These are phyloP conservation scores for Wakefieldia striispora DNA, from an alignment of 768 basidiomycete genomes.

Conservation along the genomic window DNA sequence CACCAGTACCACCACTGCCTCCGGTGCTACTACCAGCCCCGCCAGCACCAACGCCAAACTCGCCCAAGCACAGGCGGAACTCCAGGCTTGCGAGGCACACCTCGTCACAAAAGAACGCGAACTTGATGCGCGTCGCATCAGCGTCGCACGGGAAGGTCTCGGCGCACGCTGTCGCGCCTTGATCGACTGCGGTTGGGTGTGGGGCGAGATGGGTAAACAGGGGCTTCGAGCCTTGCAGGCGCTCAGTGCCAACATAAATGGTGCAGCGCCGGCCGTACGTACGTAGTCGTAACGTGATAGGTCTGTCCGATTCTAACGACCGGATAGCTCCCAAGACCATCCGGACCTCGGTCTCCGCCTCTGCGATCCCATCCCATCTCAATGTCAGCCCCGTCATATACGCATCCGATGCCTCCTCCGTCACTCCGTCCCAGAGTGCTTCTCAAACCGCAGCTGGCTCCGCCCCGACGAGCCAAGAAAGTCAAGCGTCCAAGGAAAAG, in stretches of 20 bases:
- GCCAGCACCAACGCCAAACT: conserved; percentile 44
- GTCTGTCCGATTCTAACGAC: too few relatives aligned
- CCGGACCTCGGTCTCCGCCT: not conserved
- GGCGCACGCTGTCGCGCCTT: conserved; percentile 61
- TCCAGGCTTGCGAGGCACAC: conserved; percentile 80
- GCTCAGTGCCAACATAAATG: not conserved
- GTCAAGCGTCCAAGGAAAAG: conserved; percentile 2
- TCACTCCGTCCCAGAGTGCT: conserved; percentile 75
- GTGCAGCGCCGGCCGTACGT: conserved; percentile 5
- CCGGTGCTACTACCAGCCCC: conserved; percentile 14
- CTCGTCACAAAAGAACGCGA: conserved; percentile 69
- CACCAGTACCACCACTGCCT: conserved; percentile 10
- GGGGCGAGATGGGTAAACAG: conserved; percentile 66
- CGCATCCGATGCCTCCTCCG: conserved; percentile 58
- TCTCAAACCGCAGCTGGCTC: conserved; percentile 46
- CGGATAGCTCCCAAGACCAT: too few relatives aligned
- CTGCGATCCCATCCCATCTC: conserved; percentile 8
- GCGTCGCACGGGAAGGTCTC: conserved; percentile 62
- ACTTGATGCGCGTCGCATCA: conserved; percentile 49
- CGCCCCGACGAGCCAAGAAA: conserved; percentile 16
- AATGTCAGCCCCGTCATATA: conserved; percentile 20
- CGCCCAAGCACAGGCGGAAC: conserved; percentile 64
- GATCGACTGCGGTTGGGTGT: conserved; percentile 65
- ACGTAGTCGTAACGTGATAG: not conserved
- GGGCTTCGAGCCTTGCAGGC: conserved; percentile 39